These are phyloP conservation scores for Kockiozyma suomiensis DNA, from an alignment of 805 yeast species.

Conservation along the genomic window DNA sequence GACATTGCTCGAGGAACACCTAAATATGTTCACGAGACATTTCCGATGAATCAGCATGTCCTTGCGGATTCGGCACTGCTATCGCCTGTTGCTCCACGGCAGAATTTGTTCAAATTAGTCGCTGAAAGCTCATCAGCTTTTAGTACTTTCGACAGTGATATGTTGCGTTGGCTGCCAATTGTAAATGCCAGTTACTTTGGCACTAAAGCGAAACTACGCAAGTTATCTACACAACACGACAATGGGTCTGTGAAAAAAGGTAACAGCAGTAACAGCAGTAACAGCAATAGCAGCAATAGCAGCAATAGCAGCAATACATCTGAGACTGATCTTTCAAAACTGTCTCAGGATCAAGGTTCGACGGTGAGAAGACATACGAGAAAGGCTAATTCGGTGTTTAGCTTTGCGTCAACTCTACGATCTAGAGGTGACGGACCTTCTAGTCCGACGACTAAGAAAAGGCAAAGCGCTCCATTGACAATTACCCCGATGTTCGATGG, in stretches of 20 bases:
- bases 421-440: neutral
- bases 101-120: neutral
- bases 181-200: slow-evolving; percentile 5
- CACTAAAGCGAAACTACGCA: neutral
- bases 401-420: slow-evolving; percentile 4
- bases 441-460: neutral
- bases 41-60: slow-evolving; percentile 18
- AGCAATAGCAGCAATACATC: too few relatives aligned
- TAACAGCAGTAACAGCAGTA: neutral
- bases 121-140: slow-evolving; percentile 16
- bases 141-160: slow-evolving; percentile 3
- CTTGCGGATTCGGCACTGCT: slow-evolving; percentile 10
- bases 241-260: neutral
- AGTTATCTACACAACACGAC: neutral
- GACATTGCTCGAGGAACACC: slow-evolving; percentile 26
- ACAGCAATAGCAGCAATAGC: too few relatives aligned
- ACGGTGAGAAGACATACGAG: slow-evolving; percentile 1
- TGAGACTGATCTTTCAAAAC: neutral
- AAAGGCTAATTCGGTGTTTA: slow-evolving; percentile 10
- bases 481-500: neutral
- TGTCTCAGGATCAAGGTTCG: neutral
- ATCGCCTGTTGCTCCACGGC: slow-evolving; percentile 5
- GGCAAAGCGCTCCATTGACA: slow-evolving; percentile 12
- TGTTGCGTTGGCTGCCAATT: slow-evolving; percentile 5
- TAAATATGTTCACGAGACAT: slow-evolving; percentile 21